Conservation (phyloP, 768 basidiomycete genomes). For the Gyrodon lividus region DNA sequence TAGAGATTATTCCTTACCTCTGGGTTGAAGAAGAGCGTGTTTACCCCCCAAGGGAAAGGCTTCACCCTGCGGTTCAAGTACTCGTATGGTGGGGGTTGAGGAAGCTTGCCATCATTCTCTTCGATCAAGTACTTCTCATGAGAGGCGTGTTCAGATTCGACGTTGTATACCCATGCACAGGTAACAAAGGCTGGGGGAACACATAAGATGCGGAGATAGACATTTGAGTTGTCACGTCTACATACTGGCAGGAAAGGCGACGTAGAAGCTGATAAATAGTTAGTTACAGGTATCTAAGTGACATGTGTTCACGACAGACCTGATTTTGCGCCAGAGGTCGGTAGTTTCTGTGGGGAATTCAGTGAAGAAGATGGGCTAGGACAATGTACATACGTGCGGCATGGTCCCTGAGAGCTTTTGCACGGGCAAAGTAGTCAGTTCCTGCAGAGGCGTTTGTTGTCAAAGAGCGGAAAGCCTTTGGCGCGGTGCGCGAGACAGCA, state of each 20-base stretch:
- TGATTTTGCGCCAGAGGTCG: constrained; percentile 85
- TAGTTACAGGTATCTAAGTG: constrained; percentile 6
- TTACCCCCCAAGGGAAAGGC: constrained; percentile 84
- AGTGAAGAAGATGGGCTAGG: constrained; percentile 6
- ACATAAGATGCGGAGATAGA: constrained; percentile 14
- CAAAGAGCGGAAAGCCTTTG: constrained; percentile 34
- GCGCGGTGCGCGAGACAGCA: constrained; percentile 43
- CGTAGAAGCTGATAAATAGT: constrained; percentile 54
- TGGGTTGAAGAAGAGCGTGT: constrained; percentile 81
- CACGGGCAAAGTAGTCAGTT: constrained; percentile 48
- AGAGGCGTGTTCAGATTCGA: constrained; percentile 63
- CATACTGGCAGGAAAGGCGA: constrained; percentile 74
- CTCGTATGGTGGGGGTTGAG: constrained; percentile 68
- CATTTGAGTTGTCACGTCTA: constrained; percentile 13
- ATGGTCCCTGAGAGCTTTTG: constrained; percentile 61
- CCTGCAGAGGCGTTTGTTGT: constrained; percentile 39
- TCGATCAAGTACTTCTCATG: constrained; percentile 70
- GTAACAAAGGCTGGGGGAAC: constrained; percentile 20
- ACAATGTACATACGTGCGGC: constrained; percentile 50
- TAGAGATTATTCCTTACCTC: constrained; percentile 45
- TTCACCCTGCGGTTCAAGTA: constrained; percentile 75
- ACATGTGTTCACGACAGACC: constrained; percentile 42
- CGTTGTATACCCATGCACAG: constrained; percentile 48
- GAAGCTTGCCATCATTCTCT: constrained; percentile 71
- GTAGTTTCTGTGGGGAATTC: constrained; percentile 54